These are phyloP conservation scores for Theileria parva DNA, from an alignment of 169 alveolate genomes.

Conservation along the genomic window DNA sequence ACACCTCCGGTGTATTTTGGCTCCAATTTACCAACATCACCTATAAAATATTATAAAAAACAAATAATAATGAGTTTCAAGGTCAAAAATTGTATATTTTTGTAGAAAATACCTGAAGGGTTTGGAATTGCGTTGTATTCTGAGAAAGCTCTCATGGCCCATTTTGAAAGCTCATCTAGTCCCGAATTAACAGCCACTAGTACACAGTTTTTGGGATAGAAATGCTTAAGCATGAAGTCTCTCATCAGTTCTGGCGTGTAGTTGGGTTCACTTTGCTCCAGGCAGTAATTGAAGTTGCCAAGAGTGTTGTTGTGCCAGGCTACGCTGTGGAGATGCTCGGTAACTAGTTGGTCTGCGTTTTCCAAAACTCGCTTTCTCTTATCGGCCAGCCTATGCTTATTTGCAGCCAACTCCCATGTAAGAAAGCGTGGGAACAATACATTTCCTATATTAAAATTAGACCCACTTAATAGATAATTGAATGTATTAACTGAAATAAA, in stretches of 20 bases:
- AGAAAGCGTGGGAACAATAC: constrained; percentile 85
- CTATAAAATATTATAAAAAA: background rate
- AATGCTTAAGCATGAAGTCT: constrained; percentile 81
- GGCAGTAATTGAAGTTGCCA: constrained; percentile 74
- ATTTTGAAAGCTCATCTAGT: constrained; percentile 80
- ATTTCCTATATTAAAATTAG: constrained; percentile 66
- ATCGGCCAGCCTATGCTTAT: constrained; percentile 65
- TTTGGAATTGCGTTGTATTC: constrained; percentile 85
- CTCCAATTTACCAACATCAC: constrained; percentile 15
- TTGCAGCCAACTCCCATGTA: constrained; percentile 82
- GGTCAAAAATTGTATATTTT: background rate
- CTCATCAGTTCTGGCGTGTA: constrained; percentile 82
- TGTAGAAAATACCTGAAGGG: constrained; percentile 54
- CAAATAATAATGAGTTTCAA: background rate
- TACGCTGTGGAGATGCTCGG: constrained; percentile 83
- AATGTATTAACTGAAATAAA: background rate
- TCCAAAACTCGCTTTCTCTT: constrained; percentile 63
- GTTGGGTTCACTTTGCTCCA: constrained; percentile 69
- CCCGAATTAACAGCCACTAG: constrained; percentile 83
- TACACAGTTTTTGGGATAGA: constrained; percentile 77
- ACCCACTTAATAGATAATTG: background rate
- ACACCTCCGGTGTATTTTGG: constrained; percentile 89
- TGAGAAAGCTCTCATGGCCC: constrained; percentile 84
- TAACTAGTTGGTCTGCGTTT: constrained; percentile 77
- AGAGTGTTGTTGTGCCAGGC: constrained; percentile 88